Evolutionary conservation across 352 stramenopile species (phyloP).

Genomic region (Phytophthora meadii): DNA sequence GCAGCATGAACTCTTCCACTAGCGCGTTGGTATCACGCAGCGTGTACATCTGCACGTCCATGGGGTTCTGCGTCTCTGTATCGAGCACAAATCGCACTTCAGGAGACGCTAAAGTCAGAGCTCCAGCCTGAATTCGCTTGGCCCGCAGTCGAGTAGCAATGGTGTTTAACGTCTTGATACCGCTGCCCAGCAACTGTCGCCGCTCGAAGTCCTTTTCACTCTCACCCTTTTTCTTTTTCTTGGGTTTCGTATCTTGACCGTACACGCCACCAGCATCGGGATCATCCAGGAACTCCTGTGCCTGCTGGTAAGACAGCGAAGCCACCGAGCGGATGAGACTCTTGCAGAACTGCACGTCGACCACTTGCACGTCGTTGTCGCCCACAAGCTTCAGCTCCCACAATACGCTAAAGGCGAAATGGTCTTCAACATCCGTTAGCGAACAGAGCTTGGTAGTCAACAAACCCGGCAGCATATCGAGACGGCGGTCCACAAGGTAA

Average conservation of each 20-base stretch:
- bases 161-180: conserved; percentile 92
- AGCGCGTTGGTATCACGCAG: conserved; percentile 95
- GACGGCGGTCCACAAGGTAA: conserved; percentile 98
- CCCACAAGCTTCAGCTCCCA: conserved; percentile 79
- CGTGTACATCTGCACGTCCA: conserved; percentile 98
- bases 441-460: conserved; percentile 99
- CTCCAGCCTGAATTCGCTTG: conserved; percentile 95
- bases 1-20: conserved; percentile 99
- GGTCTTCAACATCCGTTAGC: conserved; percentile 83
- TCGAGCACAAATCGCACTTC: conserved; percentile 97
- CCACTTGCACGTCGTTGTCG: conserved; percentile 85
- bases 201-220: conserved; percentile 40
- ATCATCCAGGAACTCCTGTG: conserved; percentile 96
- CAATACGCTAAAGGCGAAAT: conserved; percentile 86
- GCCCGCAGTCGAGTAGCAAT: conserved; percentile 92
- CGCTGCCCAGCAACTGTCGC: conserved; percentile 67
- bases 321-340: conserved; percentile 97
- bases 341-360: conserved; percentile 97
- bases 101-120: conserved; percentile 97
- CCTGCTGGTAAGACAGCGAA: conserved; percentile 97
- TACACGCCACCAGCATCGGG: conserved; percentile 60
- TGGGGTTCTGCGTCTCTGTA: conserved; percentile 98
- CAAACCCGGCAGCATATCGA: conserved; percentile 98
- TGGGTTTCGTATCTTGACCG: conserved; percentile 27
- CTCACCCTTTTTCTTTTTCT: conserved; percentile 53